Conservation (phyloP, 1,139 yeast genomes). For the Starmera stellimalicola region DNA sequence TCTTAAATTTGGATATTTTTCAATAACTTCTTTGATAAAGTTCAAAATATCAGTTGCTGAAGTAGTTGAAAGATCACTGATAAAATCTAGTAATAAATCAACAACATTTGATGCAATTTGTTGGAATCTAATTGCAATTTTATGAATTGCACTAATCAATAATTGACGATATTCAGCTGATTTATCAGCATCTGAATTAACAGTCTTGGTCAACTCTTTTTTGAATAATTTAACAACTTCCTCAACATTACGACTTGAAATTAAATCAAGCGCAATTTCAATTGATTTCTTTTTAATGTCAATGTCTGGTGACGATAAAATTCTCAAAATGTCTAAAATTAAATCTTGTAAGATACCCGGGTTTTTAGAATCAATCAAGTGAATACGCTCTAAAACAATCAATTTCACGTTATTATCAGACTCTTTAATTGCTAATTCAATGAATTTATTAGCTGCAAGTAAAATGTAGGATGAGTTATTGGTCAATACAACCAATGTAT, state of each 20-base stretch:
- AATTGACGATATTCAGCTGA: conserved; percentile 81
- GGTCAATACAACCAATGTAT: conserved; percentile 69
- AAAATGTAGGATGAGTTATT: conserved; percentile 57
- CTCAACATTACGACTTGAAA: conserved; percentile 84
- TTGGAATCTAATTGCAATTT: conserved; percentile 78
- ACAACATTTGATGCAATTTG: conserved; percentile 92
- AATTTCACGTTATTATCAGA: conserved; percentile 90
- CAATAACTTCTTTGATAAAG: conserved; percentile 90
- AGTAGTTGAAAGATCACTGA: conserved; percentile 71
- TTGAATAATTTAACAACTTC: conserved; percentile 87
- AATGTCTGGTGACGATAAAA: conserved; percentile 77
- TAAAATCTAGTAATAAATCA: conserved; percentile 76
- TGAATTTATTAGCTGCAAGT: conserved; percentile 74
- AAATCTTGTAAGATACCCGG: conserved; percentile 84
- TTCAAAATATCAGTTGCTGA: conserved; percentile 87
- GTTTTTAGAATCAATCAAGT: conserved; percentile 60
- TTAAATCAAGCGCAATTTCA: conserved; percentile 69
- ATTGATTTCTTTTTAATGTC: conserved; percentile 88
- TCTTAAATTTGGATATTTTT: conserved; percentile 80
- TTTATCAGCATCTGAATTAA: conserved; percentile 65
- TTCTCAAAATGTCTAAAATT: conserved; percentile 78
- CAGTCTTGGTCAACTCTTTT: conserved; percentile 78
- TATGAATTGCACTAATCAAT: conserved; percentile 81
- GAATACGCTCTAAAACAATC: conserved; percentile 81
- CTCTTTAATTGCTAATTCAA: conserved; percentile 84